Evolutionary conservation across 2,329 filamentous ascomycete species (phyloP).

Genomic region (Trichoderma sp.): DNA sequence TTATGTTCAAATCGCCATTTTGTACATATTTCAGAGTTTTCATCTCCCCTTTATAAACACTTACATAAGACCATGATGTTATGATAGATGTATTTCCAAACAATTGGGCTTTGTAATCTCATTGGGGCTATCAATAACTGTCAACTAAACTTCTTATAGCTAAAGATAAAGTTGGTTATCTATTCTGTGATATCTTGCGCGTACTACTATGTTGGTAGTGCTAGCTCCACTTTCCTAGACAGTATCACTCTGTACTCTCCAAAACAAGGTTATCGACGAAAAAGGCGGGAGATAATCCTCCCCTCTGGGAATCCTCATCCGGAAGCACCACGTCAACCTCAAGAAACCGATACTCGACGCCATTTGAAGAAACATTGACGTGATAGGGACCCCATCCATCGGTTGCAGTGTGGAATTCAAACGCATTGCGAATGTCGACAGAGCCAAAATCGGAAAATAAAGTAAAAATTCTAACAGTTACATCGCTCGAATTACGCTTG

Average conservation of each 20-base stretch:
- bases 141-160: background rate
- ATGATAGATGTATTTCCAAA: background rate
- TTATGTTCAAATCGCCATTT: background rate
- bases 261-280: background rate
- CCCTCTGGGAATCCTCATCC: too few relatives aligned
- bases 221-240: background rate
- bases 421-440: background rate
- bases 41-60: background rate
- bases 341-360: background rate
- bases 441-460: background rate
- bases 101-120: background rate
- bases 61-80: background rate
- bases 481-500: background rate
- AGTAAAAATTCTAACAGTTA: background rate
- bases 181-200: background rate
- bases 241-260: background rate
- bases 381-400: background rate
- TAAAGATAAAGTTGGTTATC: background rate
- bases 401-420: background rate
- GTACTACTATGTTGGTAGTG: background rate
- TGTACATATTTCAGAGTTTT: background rate
- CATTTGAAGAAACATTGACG: background rate
- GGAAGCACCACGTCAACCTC: background rate
- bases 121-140: background rate
- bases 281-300: background rate